Evolutionary conservation across 1,284 basidiomycete species (phyloP).

Genomic region (Apiotrichum siamense): DNA sequence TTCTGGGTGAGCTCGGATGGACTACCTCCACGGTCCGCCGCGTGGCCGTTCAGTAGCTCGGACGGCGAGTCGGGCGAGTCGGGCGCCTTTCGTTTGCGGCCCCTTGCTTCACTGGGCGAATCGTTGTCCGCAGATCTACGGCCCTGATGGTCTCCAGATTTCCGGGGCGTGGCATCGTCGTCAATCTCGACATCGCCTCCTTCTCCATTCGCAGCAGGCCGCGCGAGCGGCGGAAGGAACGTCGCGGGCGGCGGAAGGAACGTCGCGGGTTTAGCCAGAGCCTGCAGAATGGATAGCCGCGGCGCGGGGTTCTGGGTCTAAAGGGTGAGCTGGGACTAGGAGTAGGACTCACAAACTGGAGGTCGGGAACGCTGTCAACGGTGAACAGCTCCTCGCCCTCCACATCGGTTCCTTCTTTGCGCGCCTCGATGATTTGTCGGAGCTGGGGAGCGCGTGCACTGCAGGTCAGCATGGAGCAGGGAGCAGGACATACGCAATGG

Average conservation of each 20-base stretch:
- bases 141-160: not conserved
- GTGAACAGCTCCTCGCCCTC: constrained; percentile 18
- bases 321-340: not conserved
- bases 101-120: not conserved
- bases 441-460: not conserved
- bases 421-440: not conserved
- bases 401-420: constrained; percentile 6
- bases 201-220: too few species aligned
- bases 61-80: not conserved
- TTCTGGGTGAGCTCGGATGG: not conserved
- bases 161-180: not conserved
- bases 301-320: constrained; percentile 17
- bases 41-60: not conserved
- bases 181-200: not conserved
- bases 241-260: constrained; percentile 2
- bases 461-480: not conserved
- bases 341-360: constrained; percentile 11
- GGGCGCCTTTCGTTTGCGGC: not conserved
- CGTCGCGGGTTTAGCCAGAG: constrained; percentile 2
- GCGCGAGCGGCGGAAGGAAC: too few species aligned
- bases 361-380: constrained; percentile 14
- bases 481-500: not conserved
- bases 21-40: not conserved
- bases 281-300: constrained; percentile 15
- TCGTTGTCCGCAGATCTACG: too few species aligned